Evolutionary conservation across 345 rosid genomes (phyloP).

Genomic region (Punica granatum): DNA sequence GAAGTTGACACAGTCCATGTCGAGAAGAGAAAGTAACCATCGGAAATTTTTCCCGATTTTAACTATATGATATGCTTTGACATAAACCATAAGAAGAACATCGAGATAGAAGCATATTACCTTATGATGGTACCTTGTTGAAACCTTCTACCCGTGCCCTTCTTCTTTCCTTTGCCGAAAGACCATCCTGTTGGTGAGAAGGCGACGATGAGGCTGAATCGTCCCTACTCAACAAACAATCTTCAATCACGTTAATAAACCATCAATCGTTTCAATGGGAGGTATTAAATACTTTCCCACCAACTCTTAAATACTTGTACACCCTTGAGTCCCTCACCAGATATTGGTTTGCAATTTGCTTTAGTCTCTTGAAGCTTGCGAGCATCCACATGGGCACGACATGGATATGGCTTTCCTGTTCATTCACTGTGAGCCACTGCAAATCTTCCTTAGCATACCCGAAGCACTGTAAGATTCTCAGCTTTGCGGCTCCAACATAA

Average conservation of each 20-base stretch:
- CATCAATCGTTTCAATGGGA: not conserved
- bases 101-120: slow-evolving; percentile 22
- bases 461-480: slow-evolving; percentile 62
- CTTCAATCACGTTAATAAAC: not conserved
- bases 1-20: not conserved
- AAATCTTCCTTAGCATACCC: slow-evolving; percentile 74
- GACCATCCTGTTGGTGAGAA: slow-evolving; percentile 98
- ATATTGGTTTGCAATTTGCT: slow-evolving; percentile 68
- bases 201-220: slow-evolving; percentile 77
- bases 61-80: too few relatives aligned
- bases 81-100: not conserved
- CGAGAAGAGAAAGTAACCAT: too few relatives aligned
- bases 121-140: slow-evolving; percentile 96
- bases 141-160: slow-evolving; percentile 75
- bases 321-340: slow-evolving; percentile 33
- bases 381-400: slow-evolving; percentile 96
- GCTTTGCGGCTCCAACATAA: slow-evolving; percentile 60
- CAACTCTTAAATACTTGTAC: not conserved
- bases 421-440: slow-evolving; percentile 79
- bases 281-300: not conserved
- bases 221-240: slow-evolving; percentile 32
- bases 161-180: slow-evolving; percentile 79
- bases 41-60: not conserved
- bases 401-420: slow-evolving; percentile 84
- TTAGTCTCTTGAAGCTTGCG: slow-evolving; percentile 89